Percentiles rank a stretch among this genome's conserved stretches.
phyloP scores from a whole-genome alignment of 2,329 filamentous ascomycete species.

The Penicillium sp. region DNA sequence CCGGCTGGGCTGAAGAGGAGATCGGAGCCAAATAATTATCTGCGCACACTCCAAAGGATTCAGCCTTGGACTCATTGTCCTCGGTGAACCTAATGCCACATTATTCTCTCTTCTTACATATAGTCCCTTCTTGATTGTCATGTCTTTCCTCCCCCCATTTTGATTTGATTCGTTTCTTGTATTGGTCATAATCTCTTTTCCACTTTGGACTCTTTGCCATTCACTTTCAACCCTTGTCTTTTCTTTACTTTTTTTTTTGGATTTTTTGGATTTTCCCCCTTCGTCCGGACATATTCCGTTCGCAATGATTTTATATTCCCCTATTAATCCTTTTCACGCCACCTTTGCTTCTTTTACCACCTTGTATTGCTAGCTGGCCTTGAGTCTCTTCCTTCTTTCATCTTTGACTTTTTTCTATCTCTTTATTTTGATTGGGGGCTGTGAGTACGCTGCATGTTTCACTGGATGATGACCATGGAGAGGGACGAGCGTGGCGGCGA shows the following conservation, averaged over 20 bases:
- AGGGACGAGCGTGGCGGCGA: slow-evolving; percentile 1
- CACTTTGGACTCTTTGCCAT: slow-evolving; percentile 19
- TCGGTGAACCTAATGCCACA: slow-evolving; percentile 21
- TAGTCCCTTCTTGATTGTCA: slow-evolving; percentile 21
- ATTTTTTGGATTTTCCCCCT: slow-evolving; percentile 23
- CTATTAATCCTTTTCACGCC: slow-evolving; percentile 33
- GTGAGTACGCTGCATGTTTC: slow-evolving; percentile 10
- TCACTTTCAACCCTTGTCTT: slow-evolving; percentile 20
- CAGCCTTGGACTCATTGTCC: slow-evolving; percentile 22
- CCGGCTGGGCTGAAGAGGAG: slow-evolving; percentile 65
- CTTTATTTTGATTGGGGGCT: slow-evolving; percentile 13
- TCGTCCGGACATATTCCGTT: slow-evolving; percentile 30
- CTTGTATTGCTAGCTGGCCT: slow-evolving; percentile 45
- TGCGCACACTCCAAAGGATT: slow-evolving; percentile 11
- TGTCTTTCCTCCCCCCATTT: slow-evolving; percentile 20
- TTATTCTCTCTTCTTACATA: slow-evolving; percentile 22
- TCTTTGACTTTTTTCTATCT: slow-evolving; percentile 21
- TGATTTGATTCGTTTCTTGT: slow-evolving; percentile 33
- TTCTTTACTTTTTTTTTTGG: slow-evolving; percentile 27
- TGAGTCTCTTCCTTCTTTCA: slow-evolving; percentile 30
- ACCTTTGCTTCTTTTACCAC: slow-evolving; percentile 30
- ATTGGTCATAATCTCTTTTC: slow-evolving; percentile 33
- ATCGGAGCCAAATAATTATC: slow-evolving; percentile 54
- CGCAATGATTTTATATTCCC: slow-evolving; percentile 26
- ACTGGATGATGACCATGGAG: slow-evolving; percentile 8